Base-by-base conservation (phyloP, 2,329 filamentous ascomycete species). In the Blastomyces silverae region DNA sequence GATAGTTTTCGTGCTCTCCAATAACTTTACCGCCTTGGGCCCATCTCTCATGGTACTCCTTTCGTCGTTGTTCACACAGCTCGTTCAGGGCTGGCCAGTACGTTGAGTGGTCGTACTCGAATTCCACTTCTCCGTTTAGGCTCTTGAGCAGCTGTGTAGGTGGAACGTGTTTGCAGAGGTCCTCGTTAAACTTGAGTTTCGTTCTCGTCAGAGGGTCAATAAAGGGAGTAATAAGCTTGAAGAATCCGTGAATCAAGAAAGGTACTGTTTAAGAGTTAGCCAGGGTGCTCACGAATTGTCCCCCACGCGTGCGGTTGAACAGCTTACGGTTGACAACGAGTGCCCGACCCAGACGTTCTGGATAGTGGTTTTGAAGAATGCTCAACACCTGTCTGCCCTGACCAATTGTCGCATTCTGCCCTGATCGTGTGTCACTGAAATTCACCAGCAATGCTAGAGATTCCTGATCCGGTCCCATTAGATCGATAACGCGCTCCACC, bases 151-250 rank as follows among this genome's bases (percentile, higher is more conserved):
- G 85, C 75, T 97, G 93, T 71, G 88, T 83, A 8, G 87, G 78
- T 5, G 92, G 92, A 25, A 99, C 89, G 75, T 92, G 91, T 70
- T 89, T 82, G 70, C 83, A 84, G 81, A 96, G 87, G 74, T 95
- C 89, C 76, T 96, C 92, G 81, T 97, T 97, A 83, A 96, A 97
- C 80, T 94, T 95, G 80, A 99, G 87, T 82, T 99, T 99, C 73
- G 94, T 87, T 65, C 90, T 87, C 11, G 94, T 99, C 71, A 92
- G 81, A 8, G 94, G 94, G 77, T 99, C 94, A 79, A 99, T 96
- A 79, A 99, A 97, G 50, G 93, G 92, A 4, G 87, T 92, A 78
- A 99, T 92, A 71, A 97, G 81, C 79, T 96, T 97, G 84, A 97
- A 96, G 83, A 99, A 99, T 61, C 90, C 90, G 77, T 86, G 88